Evolutionary conservation across 2,329 filamentous ascomycete genomes (phyloP).

Genomic region (Aaosphaeria pasadenensis): DNA sequence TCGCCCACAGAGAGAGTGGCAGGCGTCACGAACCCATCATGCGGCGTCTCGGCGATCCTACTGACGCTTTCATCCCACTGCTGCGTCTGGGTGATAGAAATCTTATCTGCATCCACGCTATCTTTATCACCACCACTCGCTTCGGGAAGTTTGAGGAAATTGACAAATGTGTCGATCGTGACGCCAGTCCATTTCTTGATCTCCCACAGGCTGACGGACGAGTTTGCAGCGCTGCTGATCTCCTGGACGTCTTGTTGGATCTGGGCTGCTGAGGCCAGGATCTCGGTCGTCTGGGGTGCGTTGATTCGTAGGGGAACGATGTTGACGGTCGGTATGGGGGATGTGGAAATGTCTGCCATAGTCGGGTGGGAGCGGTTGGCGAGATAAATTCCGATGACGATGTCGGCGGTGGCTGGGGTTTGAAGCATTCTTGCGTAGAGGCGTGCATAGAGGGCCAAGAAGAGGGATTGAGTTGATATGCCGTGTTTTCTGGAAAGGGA

Average conservation of each 20-base stretch:
- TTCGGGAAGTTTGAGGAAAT: constrained; percentile 66
- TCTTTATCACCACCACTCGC: constrained; percentile 8
- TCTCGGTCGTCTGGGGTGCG: constrained; percentile 18
- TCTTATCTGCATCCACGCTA: neutral
- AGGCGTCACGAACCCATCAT: constrained; percentile 9
- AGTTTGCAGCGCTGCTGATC: constrained; percentile 57
- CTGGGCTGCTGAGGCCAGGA: constrained; percentile 53
- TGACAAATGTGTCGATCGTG: constrained; percentile 70
- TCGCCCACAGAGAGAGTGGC: constrained; percentile 18
- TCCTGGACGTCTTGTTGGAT: constrained; percentile 67
- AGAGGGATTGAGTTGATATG: constrained; percentile 68
- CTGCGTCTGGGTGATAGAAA: neutral
- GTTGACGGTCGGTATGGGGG: constrained; percentile 70
- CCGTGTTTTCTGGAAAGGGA: constrained; percentile 47
- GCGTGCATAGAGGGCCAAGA: constrained; percentile 70
- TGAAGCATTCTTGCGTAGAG: constrained; percentile 39
- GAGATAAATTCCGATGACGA: constrained; percentile 77
- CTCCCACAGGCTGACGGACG: constrained; percentile 64
- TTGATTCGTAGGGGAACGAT: constrained; percentile 68
- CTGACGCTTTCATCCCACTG: constrained; percentile 17
- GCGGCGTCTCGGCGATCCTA: constrained; percentile 10
- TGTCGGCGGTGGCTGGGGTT: constrained; percentile 26
- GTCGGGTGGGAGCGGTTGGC: constrained; percentile 64
- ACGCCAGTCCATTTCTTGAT: constrained; percentile 74
- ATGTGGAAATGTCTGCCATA: constrained; percentile 49